These are phyloP conservation scores for Fraxinus excelsior DNA, from an alignment of 257 asterid species.

Conservation along the genomic window DNA sequence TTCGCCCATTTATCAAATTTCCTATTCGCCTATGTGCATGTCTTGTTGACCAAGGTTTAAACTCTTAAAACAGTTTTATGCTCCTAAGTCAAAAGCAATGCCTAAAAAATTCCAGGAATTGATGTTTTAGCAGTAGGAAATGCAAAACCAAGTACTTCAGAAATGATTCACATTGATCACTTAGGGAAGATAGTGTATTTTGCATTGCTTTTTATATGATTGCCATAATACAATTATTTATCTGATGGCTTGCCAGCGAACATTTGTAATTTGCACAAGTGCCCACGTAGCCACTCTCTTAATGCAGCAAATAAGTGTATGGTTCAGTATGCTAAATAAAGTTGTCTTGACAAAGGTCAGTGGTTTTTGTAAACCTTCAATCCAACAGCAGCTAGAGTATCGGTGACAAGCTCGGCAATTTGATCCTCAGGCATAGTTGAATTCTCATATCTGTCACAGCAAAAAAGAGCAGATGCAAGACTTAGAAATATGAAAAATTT, in stretches of 20 bases:
- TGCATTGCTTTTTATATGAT: conserved; percentile 8
- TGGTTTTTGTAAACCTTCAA: conserved; percentile 66
- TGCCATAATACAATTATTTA: not conserved
- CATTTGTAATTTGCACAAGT: not conserved
- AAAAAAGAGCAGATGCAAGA: conserved; percentile 10
- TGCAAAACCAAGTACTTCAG: conserved; percentile 15
- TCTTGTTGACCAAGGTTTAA: conserved; percentile 4
- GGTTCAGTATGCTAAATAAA: conserved; percentile 6
- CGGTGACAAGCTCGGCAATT: conserved; percentile 84
- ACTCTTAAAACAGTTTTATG: not conserved
- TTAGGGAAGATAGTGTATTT: not conserved
- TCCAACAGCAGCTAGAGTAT: conserved; percentile 96
- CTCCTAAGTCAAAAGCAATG: not conserved
- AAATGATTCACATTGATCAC: not conserved
- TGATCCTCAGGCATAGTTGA: conserved; percentile 86
- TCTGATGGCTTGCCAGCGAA: not conserved
- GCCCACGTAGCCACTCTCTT: not conserved
- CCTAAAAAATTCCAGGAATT: not conserved
- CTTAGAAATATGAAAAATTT: conserved; percentile 8
- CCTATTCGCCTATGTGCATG: not conserved
- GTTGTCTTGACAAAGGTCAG: conserved; percentile 2
- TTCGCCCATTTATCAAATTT: not conserved
- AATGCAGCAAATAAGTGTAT: conserved; percentile 8
- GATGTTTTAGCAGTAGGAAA: not conserved
- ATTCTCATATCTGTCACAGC: conserved; percentile 75